phyloP scores from a whole-genome alignment of 164 flowering plant genomes.

The Magnolia kwangsiensis region DNA sequence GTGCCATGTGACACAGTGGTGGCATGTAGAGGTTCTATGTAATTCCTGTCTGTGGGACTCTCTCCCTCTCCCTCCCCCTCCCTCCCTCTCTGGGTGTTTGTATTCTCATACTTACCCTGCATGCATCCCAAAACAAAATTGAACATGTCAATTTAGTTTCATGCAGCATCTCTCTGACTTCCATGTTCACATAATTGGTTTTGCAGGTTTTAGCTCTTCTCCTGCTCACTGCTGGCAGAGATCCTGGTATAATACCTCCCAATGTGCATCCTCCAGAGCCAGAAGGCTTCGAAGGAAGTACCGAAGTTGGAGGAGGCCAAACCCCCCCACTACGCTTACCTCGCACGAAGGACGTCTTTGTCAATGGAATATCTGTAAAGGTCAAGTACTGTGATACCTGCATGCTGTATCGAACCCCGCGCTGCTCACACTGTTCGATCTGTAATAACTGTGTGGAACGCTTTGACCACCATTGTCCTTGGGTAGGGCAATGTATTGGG shows the following conservation, averaged over 20 bases:
- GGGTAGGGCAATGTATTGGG: conserved; percentile 99
- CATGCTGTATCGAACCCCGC: conserved; percentile 98
- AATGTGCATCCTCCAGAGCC: conserved; percentile 97
- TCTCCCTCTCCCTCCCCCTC: too few relatives aligned
- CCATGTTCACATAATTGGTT: neutral
- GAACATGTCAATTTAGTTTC: too few relatives aligned
- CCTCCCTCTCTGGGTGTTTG: too few relatives aligned
- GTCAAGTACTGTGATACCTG: conserved; percentile 96
- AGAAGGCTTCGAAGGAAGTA: conserved; percentile 64
- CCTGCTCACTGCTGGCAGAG: conserved; percentile 89
- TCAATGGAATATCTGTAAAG: conserved; percentile 73
- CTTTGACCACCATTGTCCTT: conserved; percentile 97
- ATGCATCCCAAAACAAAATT: too few relatives aligned
- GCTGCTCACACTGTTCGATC: conserved; percentile 92
- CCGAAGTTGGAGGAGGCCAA: conserved; percentile 62
- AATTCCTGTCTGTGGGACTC: too few relatives aligned
- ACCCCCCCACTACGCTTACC: conserved; percentile 84
- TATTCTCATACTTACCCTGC: too few relatives aligned
- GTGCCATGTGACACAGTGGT: too few relatives aligned
- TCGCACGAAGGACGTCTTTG: conserved; percentile 77
- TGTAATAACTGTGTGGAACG: conserved; percentile 92
- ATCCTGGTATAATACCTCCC: conserved; percentile 96
- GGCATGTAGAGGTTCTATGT: too few relatives aligned
- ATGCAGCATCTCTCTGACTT: too few relatives aligned
- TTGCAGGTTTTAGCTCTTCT: conserved; percentile 77